Conservation (phyloP, 352 stramenopile species). For the Pythium chondricola region DNA sequence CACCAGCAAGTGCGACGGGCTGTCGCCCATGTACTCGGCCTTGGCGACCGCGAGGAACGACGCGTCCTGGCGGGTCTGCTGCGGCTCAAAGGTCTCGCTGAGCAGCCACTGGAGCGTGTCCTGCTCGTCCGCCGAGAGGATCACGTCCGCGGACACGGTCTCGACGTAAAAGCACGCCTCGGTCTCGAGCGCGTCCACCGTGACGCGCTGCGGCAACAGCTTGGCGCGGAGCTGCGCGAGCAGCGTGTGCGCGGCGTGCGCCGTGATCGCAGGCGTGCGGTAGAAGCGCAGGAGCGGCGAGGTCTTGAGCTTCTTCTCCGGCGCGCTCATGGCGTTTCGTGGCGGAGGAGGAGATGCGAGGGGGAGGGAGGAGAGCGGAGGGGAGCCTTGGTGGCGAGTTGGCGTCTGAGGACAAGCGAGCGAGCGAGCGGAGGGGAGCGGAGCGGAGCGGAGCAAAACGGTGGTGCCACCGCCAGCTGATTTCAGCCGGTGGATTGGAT, state of each 20-base stretch:
- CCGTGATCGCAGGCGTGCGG: conserved; percentile 65
- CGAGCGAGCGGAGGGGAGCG: conserved; percentile 5
- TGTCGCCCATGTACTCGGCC: conserved; percentile 9
- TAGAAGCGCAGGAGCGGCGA: conserved; percentile 66
- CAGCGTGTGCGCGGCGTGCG: conserved; percentile 55
- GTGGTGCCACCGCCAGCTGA: conserved; percentile 2
- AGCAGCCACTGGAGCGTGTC: conserved; percentile 93
- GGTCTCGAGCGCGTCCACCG: conserved; percentile 72
- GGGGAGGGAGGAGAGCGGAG: neutral
- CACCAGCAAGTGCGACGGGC: conserved; percentile 65
- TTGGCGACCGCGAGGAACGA: conserved; percentile 45
- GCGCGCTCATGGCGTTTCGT: too few species aligned
- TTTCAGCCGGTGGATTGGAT: conserved; percentile 11
- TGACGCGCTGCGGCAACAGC: conserved; percentile 14
- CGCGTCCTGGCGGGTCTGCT: conserved; percentile 54
- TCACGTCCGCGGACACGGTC: conserved; percentile 20
- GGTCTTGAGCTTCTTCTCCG: conserved; percentile 70
- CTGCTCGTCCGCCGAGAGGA: conserved; percentile 49
- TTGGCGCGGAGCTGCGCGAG: conserved; percentile 31
- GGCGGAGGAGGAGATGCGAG: conserved; percentile 1
- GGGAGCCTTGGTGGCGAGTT: neutral
- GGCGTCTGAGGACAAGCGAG: neutral
- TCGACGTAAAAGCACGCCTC: conserved; percentile 98
- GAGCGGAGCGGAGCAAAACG: conserved; percentile 13
- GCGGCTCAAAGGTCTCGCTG: conserved; percentile 94